Conservation (phyloP, 805 yeast genomes). For the Wickerhamomyces kurtzmanii region DNA sequence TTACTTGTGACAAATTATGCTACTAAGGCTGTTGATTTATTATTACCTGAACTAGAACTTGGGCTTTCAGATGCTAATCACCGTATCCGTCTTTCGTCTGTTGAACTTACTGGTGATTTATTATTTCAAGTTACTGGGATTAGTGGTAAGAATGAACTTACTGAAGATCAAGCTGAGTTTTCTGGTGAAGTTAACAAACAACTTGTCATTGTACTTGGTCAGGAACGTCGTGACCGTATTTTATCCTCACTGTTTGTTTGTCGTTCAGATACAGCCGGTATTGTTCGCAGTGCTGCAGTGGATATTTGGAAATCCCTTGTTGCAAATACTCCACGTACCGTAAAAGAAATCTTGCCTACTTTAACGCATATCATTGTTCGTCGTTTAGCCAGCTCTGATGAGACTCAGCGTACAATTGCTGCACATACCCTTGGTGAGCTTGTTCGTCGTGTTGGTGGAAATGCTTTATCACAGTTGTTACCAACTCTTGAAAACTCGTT, state of each 20-base stretch:
- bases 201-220: slow-evolving; percentile 73
- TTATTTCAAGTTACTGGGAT: slow-evolving; percentile 92
- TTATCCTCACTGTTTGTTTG: slow-evolving; percentile 84
- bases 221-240: slow-evolving; percentile 79
- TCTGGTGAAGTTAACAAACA: slow-evolving; percentile 47
- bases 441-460: slow-evolving; percentile 88
- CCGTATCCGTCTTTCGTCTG: slow-evolving; percentile 87
- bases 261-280: slow-evolving; percentile 83
- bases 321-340: slow-evolving; percentile 89
- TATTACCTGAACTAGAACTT: slow-evolving; percentile 86
- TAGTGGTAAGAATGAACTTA: slow-evolving; percentile 62
- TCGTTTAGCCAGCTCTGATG: slow-evolving; percentile 76
- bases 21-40: slow-evolving; percentile 80
- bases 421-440: slow-evolving; percentile 92
- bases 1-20: slow-evolving; percentile 88
- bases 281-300: slow-evolving; percentile 81
- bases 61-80: slow-evolving; percentile 78
- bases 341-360: slow-evolving; percentile 83
- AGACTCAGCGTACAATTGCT: slow-evolving; percentile 73
- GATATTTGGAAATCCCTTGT: slow-evolving; percentile 97
- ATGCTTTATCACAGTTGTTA: slow-evolving; percentile 71
- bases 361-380: slow-evolving; percentile 73
- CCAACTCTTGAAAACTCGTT: slow-evolving; percentile 74
- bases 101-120: slow-evolving; percentile 91
- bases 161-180: slow-evolving; percentile 39